Percentiles rank a stretch among this genome's conserved stretches.
Evolutionary conservation across 2,329 filamentous ascomycete species (phyloP).

Genomic region (Aureobasidium lini): DNA sequence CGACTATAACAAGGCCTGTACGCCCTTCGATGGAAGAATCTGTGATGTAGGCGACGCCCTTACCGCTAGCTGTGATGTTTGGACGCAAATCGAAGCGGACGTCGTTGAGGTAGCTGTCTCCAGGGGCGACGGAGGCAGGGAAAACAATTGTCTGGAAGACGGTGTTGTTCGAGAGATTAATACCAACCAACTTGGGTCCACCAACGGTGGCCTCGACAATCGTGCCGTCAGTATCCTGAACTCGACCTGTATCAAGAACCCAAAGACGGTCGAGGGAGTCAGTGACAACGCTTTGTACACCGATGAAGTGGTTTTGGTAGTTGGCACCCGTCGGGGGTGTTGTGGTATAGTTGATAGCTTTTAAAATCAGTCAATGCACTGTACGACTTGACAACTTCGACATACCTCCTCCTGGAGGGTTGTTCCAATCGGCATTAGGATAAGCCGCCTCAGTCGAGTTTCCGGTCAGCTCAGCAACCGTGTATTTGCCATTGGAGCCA

Average conservation of each 20-base stretch:
- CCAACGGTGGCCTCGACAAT: conserved; percentile 39
- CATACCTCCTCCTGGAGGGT: conserved; percentile 36
- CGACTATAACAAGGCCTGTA: conserved; percentile 44
- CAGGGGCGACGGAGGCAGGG: conserved; percentile 37
- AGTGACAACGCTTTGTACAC: conserved; percentile 46
- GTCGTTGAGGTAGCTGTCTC: conserved; percentile 47
- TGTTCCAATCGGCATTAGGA: conserved; percentile 39
- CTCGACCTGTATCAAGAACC: conserved; percentile 48
- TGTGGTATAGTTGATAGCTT: conserved; percentile 44
- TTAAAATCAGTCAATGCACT: neutral
- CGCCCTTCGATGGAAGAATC: conserved; percentile 43
- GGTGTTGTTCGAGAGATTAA: conserved; percentile 39
- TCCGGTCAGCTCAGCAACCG: conserved; percentile 40
- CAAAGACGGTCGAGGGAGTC: conserved; percentile 44
- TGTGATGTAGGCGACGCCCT: conserved; percentile 47
- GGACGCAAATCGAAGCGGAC: conserved; percentile 46
- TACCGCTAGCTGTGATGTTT: conserved; percentile 32
- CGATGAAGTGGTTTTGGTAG: conserved; percentile 43
- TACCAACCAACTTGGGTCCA: conserved; percentile 45
- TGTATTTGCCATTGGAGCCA: conserved; percentile 37
- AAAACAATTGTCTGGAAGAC: conserved; percentile 47
- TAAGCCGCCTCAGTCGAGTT: conserved; percentile 40
- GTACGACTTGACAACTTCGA: too few species aligned
- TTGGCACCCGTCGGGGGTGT: conserved; percentile 39
- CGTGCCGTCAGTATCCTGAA: conserved; percentile 34